Evolutionary conservation across 768 basidiomycete species (phyloP), one percentile per base, ranked within the genome.

Genomic region (Amylocystis lapponica): DNA sequence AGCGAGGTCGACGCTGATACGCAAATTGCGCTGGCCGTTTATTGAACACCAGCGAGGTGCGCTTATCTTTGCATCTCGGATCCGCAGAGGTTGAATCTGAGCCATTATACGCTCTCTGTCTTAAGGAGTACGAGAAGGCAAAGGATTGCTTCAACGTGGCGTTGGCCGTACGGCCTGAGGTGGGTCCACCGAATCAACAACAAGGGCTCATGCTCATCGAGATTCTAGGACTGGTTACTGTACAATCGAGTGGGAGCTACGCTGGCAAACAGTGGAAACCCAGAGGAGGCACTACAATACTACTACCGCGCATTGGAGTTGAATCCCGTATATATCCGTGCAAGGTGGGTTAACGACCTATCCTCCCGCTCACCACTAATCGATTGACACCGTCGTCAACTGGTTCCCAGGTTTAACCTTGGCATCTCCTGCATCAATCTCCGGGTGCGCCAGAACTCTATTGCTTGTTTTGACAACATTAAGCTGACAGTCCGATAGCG

Each of bases 191-290:
- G n/a, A n/a, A n/a, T n/a, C n/a, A n/a, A 23, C 36, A 26, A 39
- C n/a, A n/a, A 35, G 9, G 6, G 6, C 19, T 32, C 38, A 21
- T 23, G 39, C 23, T 27, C 16, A 21, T 39, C 13, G 17, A 10
- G 17, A 39, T 27, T 37, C 5, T 54, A 94, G 89, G 93, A 97
- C 58, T 95, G 87, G 83, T 67, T 89, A 29, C 65, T 97, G 45
- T 95, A 88, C 65, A 97, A 97, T 57, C 79, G 94, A 13, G 86
- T 95, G 31, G 94, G 94, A 12, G 94, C 94, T 13, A 94, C 91
- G 5, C 81, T 93, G 67, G 94, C 94, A 20, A 97, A 96, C 63
- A 88, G 79, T 55, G 83, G 92, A 19, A 70, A 69, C 41, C 75
- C 91, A 11, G 78, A 76, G 27, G 79, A 89, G 40, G 94, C 94